Percentiles rank a stretch among this genome's conserved stretches.
Evolutionary conservation across 495 filamentous ascomycete genomes (phyloP).

Genomic region (Hypoxylon subgilvum): DNA sequence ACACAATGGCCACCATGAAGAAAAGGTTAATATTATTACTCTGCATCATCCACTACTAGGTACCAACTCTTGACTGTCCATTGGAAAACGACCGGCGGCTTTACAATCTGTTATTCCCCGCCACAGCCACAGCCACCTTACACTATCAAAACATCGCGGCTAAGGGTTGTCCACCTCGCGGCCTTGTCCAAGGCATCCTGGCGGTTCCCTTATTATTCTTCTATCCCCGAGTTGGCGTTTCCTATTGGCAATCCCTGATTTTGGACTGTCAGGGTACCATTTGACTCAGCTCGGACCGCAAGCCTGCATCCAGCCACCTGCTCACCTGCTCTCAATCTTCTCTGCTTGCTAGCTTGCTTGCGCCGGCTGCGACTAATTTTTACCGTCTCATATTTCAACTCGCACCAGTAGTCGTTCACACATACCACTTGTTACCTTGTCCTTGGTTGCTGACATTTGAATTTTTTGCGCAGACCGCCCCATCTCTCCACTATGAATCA

Average conservation of each 20-base stretch:
- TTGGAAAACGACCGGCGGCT: slow-evolving; percentile 35
- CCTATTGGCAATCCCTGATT: slow-evolving; percentile 29
- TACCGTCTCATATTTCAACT: slow-evolving; percentile 4
- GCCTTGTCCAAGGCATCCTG: slow-evolving; percentile 15
- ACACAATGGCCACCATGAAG: slow-evolving; percentile 40
- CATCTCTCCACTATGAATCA: slow-evolving; percentile 59
- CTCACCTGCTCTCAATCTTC: slow-evolving; percentile 10
- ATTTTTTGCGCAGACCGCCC: slow-evolving; percentile 39
- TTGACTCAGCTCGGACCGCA: slow-evolving; percentile 19
- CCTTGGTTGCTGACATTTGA: slow-evolving; percentile 15
- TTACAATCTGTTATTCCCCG: slow-evolving; percentile 21
- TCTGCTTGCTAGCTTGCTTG: slow-evolving; percentile 20
- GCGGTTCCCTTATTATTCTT: too few species aligned
- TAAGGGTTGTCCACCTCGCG: background rate
- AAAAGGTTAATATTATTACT: slow-evolving; percentile 41
- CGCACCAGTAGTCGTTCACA: slow-evolving; percentile 7
- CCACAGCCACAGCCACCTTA: too few species aligned
- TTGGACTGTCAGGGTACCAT: slow-evolving; percentile 28
- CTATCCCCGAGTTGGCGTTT: slow-evolving; percentile 11
- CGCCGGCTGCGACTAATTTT: slow-evolving; percentile 19
- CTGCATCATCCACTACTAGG: slow-evolving; percentile 21
- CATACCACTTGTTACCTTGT: slow-evolving; percentile 3
- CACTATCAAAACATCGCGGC: slow-evolving; percentile 6
- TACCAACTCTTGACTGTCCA: background rate
- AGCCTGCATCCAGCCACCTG: slow-evolving; percentile 21